A percentile compares a stretch with the other conserved stretches of the same genome.
phyloP scores from a whole-genome alignment of 73 alveolate genomes.

The Symbiodinium pilosum region DNA sequence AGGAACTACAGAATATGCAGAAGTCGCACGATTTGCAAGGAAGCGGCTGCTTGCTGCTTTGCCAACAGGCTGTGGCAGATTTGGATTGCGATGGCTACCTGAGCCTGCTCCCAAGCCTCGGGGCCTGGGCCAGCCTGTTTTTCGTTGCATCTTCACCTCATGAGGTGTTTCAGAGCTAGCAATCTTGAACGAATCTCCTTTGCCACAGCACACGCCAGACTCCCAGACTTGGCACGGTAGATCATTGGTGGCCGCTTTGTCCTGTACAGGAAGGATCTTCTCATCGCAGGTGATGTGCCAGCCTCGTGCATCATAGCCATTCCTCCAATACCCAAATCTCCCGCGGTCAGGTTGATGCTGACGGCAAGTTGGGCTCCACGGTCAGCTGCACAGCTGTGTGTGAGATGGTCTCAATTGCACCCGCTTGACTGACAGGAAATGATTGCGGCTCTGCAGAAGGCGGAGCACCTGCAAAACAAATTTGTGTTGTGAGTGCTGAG shows the following conservation, averaged over 20 bases:
- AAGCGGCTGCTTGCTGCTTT: too few species aligned
- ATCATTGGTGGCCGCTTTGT: too few species aligned
- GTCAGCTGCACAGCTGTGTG: too few species aligned
- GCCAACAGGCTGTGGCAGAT: conserved; percentile 11
- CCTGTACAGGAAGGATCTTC: background rate
- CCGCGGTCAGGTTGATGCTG: background rate
- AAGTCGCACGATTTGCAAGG: background rate
- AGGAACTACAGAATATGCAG: too few species aligned
- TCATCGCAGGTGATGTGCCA: background rate
- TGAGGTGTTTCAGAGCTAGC: background rate
- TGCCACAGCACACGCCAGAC: conserved; percentile 10
- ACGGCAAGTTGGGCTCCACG: background rate
- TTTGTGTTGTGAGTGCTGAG: background rate
- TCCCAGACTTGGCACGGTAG: background rate
- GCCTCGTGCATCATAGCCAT: background rate
- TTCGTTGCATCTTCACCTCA: background rate
- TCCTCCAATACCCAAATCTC: too few species aligned
- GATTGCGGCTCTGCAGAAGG: conserved; percentile 2
- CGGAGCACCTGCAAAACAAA: too few species aligned
- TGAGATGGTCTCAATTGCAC: background rate
- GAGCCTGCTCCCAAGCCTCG: background rate
- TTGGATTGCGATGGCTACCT: background rate
- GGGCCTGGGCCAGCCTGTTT: background rate
- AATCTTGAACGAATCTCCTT: background rate
- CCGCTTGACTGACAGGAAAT: background rate